Evolutionary conservation across 2,329 filamentous ascomycete species (phyloP).

Genomic region (Coniochaeta sp.): DNA sequence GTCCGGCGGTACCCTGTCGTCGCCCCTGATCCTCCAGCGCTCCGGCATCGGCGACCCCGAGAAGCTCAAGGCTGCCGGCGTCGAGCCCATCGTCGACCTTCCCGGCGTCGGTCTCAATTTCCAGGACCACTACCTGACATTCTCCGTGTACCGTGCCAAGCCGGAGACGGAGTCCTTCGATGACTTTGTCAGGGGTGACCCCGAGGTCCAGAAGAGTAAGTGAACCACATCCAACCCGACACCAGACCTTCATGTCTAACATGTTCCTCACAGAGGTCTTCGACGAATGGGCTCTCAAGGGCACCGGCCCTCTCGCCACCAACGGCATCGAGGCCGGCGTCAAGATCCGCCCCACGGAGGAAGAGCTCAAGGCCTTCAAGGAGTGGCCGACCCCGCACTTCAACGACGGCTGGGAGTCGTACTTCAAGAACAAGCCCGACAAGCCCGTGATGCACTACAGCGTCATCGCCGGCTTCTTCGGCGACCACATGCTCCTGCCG

Average conservation of each 20-base stretch:
- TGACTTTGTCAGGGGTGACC: slow-evolving; percentile 69
- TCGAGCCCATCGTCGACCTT: slow-evolving; percentile 63
- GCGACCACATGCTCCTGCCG: slow-evolving; percentile 57
- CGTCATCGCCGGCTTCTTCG: slow-evolving; percentile 62
- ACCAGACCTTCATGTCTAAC: no score
- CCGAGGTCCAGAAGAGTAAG: slow-evolving; percentile 60
- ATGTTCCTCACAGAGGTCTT: slow-evolving; percentile 47
- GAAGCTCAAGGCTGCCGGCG: slow-evolving; percentile 61
- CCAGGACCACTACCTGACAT: slow-evolving; percentile 70
- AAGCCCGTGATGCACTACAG: slow-evolving; percentile 85
- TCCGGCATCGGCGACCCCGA: slow-evolving; percentile 68
- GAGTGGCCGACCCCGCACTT: slow-evolving; percentile 71
- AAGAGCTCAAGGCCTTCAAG: slow-evolving; percentile 63
- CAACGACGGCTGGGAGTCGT: slow-evolving; percentile 67
- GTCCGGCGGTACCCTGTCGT: slow-evolving; percentile 65
- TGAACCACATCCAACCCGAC: not conserved
- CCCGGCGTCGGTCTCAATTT: slow-evolving; percentile 71
- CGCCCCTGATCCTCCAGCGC: slow-evolving; percentile 67
- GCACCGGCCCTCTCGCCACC: slow-evolving; percentile 69
- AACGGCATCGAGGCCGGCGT: slow-evolving; percentile 77
- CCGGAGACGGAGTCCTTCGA: slow-evolving; percentile 73
- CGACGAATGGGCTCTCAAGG: slow-evolving; percentile 72
- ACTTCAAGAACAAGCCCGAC: slow-evolving; percentile 79
- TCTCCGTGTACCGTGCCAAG: slow-evolving; percentile 65
- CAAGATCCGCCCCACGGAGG: slow-evolving; percentile 64